Percentiles rank a stretch among this genome's conserved stretches.
phyloP scores from a whole-genome alignment of 768 basidiomycete species.

The Mycena venus region DNA sequence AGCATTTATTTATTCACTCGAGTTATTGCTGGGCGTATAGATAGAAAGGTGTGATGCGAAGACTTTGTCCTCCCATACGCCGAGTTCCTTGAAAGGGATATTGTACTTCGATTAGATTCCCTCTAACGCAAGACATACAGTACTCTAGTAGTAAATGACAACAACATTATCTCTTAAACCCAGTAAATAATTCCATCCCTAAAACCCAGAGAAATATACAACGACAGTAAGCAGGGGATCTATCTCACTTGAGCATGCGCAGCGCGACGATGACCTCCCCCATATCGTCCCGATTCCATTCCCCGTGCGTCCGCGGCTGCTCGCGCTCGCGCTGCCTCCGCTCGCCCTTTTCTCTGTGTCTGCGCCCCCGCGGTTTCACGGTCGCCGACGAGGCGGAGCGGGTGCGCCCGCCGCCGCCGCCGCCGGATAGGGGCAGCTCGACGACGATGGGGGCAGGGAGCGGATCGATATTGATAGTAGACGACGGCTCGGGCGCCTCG shows the following conservation, averaged over 20 bases:
- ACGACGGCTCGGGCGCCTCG: conserved; percentile 6
- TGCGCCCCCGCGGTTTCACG: not conserved
- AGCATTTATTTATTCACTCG: not conserved
- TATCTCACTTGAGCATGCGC: conserved; percentile 17
- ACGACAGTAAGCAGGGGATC: no score
- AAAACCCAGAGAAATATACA: not conserved
- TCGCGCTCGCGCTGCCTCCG: not conserved
- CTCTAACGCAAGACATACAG: no score
- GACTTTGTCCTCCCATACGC: no score
- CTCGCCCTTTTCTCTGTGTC: not conserved
- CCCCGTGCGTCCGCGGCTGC: not conserved
- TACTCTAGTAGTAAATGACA: no score
- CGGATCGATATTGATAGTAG: not conserved
- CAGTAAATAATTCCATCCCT: no score
- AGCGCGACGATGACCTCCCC: conserved; percentile 28
- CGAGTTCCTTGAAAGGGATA: not conserved
- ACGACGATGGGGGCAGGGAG: not conserved
- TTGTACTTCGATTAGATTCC: no score
- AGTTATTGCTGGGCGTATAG: not conserved
- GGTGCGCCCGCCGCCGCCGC: not conserved
- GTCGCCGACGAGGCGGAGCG: conserved; percentile 26
- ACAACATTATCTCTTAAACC: no score
- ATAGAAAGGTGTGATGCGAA: no score
- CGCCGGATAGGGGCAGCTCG: not conserved
- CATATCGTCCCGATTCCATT: conserved; percentile 29